Conservation (phyloP, 148 eudicot genomes). For the Pouteria glomerata region DNA sequence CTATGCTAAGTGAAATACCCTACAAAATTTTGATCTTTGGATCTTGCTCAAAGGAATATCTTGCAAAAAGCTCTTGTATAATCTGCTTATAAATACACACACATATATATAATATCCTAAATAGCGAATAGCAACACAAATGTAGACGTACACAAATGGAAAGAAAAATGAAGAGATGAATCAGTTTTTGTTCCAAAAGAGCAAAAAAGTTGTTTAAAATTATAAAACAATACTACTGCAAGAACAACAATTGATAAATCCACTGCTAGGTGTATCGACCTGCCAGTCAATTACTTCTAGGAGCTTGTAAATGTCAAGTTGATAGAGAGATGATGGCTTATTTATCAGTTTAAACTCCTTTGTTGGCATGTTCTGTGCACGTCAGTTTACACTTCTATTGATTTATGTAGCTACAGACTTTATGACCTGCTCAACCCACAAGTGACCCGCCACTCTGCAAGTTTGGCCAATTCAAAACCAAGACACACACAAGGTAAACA, state of each 20-base stretch:
- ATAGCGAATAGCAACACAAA: neutral
- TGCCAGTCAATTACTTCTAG: neutral
- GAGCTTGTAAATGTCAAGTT: neutral
- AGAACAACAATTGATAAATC: neutral
- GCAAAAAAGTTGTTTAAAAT: neutral
- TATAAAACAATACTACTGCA: neutral
- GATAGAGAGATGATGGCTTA: neutral
- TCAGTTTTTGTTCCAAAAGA: neutral
- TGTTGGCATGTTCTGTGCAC: neutral
- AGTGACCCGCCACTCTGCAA: neutral
- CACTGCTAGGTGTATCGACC: neutral
- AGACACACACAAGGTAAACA: neutral
- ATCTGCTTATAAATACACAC: neutral
- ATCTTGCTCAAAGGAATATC: conserved; percentile 6
- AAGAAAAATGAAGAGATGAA: neutral
- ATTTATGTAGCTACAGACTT: neutral
- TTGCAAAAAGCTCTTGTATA: neutral
- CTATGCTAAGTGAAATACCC: no score
- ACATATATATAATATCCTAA: neutral
- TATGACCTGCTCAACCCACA: neutral
- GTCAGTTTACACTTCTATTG: neutral
- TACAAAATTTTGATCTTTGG: no score
- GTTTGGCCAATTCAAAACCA: neutral
- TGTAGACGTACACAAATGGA: neutral
- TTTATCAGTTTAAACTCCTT: neutral